These are phyloP conservation scores for Penicillium aurantiogriseum DNA, from an alignment of 2,329 filamentous ascomycete species.

Conservation along the genomic window DNA sequence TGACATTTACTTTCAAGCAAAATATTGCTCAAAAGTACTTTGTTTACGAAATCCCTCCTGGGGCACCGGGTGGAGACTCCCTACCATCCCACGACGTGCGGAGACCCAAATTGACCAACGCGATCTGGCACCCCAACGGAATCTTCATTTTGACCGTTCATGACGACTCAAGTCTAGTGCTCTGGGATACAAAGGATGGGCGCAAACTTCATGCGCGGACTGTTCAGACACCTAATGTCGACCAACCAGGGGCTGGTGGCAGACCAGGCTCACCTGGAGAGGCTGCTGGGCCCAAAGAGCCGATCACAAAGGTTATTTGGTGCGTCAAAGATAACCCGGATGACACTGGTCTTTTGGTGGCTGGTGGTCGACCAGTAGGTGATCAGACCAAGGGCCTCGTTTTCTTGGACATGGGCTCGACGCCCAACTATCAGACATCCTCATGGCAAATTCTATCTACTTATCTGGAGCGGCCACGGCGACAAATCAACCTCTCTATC, in stretches of 20 bases:
- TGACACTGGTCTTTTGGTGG: conserved; percentile 83
- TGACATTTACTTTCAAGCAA: conserved; percentile 93
- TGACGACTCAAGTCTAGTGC: conserved; percentile 85
- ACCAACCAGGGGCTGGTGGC: conserved; percentile 59
- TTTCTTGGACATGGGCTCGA: conserved; percentile 84
- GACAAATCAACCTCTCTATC: conserved; percentile 67
- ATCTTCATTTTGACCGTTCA: conserved; percentile 84
- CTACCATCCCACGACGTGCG: conserved; percentile 61
- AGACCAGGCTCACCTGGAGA: conserved; percentile 47
- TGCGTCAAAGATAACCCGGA: conserved; percentile 93
- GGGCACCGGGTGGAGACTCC: conserved; percentile 74
- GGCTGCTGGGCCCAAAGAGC: conserved; percentile 63
- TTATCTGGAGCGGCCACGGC: conserved; percentile 75
- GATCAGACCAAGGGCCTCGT: conserved; percentile 73
- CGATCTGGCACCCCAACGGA: conserved; percentile 91
- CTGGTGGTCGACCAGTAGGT: conserved; percentile 71
- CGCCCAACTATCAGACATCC: conserved; percentile 87
- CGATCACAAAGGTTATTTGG: conserved; percentile 79
- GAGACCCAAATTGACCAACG: conserved; percentile 74
- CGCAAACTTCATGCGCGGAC: conserved; percentile 80
- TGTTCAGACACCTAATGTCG: conserved; percentile 68
- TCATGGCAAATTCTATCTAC: conserved; percentile 78
- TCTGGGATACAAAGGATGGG: conserved; percentile 92
- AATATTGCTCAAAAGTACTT: conserved; percentile 76
- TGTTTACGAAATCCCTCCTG: conserved; percentile 75